phyloP scores from a whole-genome alignment of 768 basidiomycete genomes.

The Suillus subaureus region DNA sequence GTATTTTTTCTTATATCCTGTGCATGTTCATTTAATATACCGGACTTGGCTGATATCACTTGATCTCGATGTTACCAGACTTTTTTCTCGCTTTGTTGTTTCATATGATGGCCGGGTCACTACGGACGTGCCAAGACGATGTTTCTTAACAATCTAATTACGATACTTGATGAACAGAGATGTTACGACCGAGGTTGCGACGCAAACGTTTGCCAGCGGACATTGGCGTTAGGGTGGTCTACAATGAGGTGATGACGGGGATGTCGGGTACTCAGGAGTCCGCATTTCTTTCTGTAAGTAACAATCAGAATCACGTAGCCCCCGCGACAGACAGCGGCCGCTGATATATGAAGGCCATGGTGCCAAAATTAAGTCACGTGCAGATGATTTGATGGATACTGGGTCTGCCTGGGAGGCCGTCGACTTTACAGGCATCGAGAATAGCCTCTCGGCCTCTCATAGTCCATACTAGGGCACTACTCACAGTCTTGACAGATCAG shows the following conservation, averaged over 20 bases:
- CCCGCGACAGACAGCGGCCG: not conserved
- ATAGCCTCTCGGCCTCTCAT: not conserved
- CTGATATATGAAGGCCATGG: not conserved
- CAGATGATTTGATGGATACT: not conserved
- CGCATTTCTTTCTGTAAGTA: not conserved
- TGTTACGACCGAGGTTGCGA: not conserved
- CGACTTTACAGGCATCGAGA: not conserved
- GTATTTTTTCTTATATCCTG: not conserved
- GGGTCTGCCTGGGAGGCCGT: not conserved
- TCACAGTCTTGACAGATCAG: not conserved
- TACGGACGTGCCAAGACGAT: not conserved
- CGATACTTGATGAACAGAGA: conserved; percentile 1
- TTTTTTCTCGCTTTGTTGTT: not conserved
- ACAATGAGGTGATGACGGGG: too few species aligned
- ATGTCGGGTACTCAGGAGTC: not conserved
- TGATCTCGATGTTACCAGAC: not conserved
- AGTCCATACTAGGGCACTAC: not conserved
- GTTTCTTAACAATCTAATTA: not conserved
- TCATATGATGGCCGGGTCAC: not conserved
- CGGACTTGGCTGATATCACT: not conserved
- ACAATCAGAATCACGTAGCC: not conserved
- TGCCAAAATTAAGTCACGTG: not conserved
- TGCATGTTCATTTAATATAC: conserved; percentile 1
- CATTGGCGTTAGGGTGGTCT: not conserved
- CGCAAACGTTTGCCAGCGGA: not conserved